These are phyloP conservation scores for Dioszegia aurantiaca DNA, from an alignment of 768 basidiomycete genomes.

Conservation along the genomic window DNA sequence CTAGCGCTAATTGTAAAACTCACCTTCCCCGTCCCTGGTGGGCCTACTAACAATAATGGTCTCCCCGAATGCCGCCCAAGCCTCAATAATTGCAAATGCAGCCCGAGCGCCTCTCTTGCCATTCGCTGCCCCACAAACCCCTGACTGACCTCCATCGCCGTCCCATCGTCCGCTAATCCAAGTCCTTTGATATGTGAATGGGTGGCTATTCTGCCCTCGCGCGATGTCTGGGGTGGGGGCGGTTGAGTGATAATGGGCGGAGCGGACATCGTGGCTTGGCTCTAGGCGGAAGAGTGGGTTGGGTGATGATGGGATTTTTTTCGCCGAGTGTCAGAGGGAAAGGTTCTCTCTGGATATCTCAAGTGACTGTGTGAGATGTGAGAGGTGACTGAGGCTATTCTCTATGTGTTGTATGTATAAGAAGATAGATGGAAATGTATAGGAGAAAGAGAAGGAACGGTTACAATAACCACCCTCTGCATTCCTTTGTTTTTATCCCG, in stretches of 20 bases:
- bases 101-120: conserved; percentile 66
- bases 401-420: too few species aligned
- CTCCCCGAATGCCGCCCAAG: conserved; percentile 64
- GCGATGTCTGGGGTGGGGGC: conserved; percentile 40
- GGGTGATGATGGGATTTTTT: neutral
- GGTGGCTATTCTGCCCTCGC: conserved; percentile 54
- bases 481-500: too few species aligned
- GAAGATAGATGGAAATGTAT: too few species aligned
- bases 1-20: conserved; percentile 15
- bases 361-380: too few species aligned
- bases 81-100: conserved; percentile 48
- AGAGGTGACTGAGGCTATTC: too few species aligned
- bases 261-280: conserved; percentile 11
- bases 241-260: conserved; percentile 44
- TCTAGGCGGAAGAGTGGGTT: neutral
- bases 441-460: too few species aligned
- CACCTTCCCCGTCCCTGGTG: conserved; percentile 89
- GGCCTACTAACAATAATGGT: conserved; percentile 85
- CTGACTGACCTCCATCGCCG: conserved; percentile 66
- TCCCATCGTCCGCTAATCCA: conserved; percentile 79
- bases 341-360: too few species aligned
- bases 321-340: too few species aligned
- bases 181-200: conserved; percentile 98
- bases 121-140: conserved; percentile 88
- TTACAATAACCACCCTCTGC: too few species aligned